phyloP scores from a whole-genome alignment of 345 rosid genomes.

The Brassica napus region Da-Ae NC_063436.1:31230501-31231000 shows the following conservation, averaged over 20 bases:
- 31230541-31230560: neutral
- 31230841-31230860: neutral
- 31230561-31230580: neutral
- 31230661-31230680: neutral
- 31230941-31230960: too few relatives aligned
- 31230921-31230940: too few relatives aligned
- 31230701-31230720: constrained; percentile 18
- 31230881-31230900: neutral
- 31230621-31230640: neutral
- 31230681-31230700: constrained; percentile 10
- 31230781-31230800: neutral
- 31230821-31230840: neutral
- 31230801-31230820: constrained; percentile 32
- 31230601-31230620: neutral
- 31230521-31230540: neutral
- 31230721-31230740: constrained; percentile 16
- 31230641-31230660: neutral
- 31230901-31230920: neutral
- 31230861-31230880: neutral
- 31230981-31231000: too few relatives aligned
- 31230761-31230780: constrained; percentile 24
- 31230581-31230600: neutral
- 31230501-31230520: neutral
- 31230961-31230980: too few relatives aligned
- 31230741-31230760: constrained; percentile 11